Evolutionary conservation across 1,284 basidiomycete species (phyloP), one percentile per base, ranked within the genome.

Genomic region (Kwoniella shivajii): DNA sequence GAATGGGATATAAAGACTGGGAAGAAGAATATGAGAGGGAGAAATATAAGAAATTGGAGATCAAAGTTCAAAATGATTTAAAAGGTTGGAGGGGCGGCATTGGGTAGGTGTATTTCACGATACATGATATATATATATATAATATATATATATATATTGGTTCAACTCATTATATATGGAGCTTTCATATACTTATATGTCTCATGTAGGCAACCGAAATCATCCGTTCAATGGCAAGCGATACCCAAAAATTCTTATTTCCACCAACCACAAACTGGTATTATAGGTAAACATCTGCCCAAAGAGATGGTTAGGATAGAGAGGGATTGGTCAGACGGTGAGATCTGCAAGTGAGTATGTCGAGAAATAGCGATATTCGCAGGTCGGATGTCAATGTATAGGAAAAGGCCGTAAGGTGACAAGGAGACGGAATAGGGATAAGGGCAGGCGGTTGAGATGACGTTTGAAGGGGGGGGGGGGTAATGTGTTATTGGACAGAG

Each of bases 291-390:
- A 29, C 71, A 78, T 55, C 63, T 75, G 27, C 77, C 77, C 1
- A 77, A 76, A 55, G 77, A 78, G 65, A 69, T 78, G 18, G 61
- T 81, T 4, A 59, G 80, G 44, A 64, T 81, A 4, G 80, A 81
- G 57, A 64, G 80, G 33, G 80, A 81, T 59, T 81, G 80, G 73
- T 62, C 59, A 9, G 72, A 66, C 13, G 80, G 79, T 9, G 76
- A 79, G 36, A 65, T 75, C 2, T 76, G 72, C 51, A 80, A 80
- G 70, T 78, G 58, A 56, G 75, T 66, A 14, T 39, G 18, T 2
- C 7, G 16, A 43, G 11, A 4, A 43, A 2, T 6, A 26, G 1
- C 4, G 22, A 43, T 43, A 24, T 13, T 14, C 27, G 16, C 24
- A 14, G 41, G 41, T 16, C 22, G 26, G 38, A 39, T 39, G 18